Evolutionary conservation across 2,329 filamentous ascomycete species (phyloP), one percentile per base, ranked within the genome.

Genomic region (Cladophialophora psammophila): DNA sequence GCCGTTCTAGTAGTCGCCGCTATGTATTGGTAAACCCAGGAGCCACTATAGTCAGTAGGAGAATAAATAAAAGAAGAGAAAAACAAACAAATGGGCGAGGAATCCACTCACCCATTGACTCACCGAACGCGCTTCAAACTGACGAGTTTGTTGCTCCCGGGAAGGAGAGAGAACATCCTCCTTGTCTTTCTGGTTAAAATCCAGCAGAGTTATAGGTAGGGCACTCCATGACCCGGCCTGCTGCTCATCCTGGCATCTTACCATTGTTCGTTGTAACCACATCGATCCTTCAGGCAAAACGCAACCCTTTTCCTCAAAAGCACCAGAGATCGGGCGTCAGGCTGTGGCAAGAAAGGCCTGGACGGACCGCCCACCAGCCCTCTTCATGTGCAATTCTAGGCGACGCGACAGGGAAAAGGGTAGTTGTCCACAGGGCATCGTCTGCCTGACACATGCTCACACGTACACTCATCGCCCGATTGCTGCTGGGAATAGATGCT

Each of bases 371-470:
- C 45, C 26, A 18, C 18, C 18, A 18, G 18, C 45, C 45, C 26
- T 20, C 18, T 50, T 26, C 45, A 50, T 10, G 45, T 50, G 45
- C 45, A 50, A 50, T 26, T 50, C 45, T 50, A 50, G 45, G 45
- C 18, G 45, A 50, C 18, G 45, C 45, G 45, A 50, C 18, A 26
- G 45, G 45, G 45, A 2, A 12, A 26, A 50, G 45, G 45, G 45
- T 10, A 26, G 45, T n/a, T 50, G 45, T 26, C 45, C 45, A 50
- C 45, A 42, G 45, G 45, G 45, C 4, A 26, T 20, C 18, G 45
- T 50, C 45, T n/a, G 8, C 45, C 45, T 50, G 45, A 50, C 45
- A 26, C 45, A 50, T 50, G 45, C 45, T 50, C 45, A 26, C 45
- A 50, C 9, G 45, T 26, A 50, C 45, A 26, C 6, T 50, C 45